Evolutionary conservation across 2,329 filamentous ascomycete genomes (phyloP), one percentile per base, ranked within the genome.

Genomic region (Calonectria leucothoes): DNA sequence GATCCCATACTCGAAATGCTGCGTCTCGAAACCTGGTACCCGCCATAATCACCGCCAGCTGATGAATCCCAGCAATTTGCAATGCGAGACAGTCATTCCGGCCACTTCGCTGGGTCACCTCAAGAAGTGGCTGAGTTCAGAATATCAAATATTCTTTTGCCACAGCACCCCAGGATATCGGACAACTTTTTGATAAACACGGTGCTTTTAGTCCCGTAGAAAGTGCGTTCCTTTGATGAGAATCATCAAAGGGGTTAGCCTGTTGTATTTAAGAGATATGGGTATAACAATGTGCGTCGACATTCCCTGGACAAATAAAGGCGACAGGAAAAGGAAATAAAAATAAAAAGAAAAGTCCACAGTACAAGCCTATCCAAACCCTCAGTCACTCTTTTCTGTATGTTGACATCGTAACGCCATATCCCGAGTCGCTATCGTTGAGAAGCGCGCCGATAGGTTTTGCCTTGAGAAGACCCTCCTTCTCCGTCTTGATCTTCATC

Each of bases 401-500:
- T 75, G 70, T 77, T 39, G 35, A 66, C 57, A 65, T 39, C 55
- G 59, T 61, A 55, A 80, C 79, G 74, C 75, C 79, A 55, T 63
- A 42, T 45, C 66, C 66, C 57, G 33, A 66, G 17, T 31, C 37
- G 37, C 71, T 75, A 79, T 72, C 74, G 66, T 35, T 72, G 76
- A 27, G 59, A 59, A 17, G 75, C 79, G 31, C 77, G 77, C 29
- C 80, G 74, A 31, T 75, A 75, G 57, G 74, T 77, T 67, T 79
- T 81, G 52, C 78, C 76, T 39, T 80, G 76, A 7, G 71, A 67
- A 14, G 74, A 61, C 27, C 49, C 35, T 0, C 79, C 77, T 25
- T 68, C 73, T 4, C 79, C 84, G 12, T 86, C 85, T 4, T 85
- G 85, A 2, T 87, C 86, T 4, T 86, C 87, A 23, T 87, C 87